Conservation (phyloP, 192 early-diverging fungal genomes). For the Podila verticillata region DNA sequence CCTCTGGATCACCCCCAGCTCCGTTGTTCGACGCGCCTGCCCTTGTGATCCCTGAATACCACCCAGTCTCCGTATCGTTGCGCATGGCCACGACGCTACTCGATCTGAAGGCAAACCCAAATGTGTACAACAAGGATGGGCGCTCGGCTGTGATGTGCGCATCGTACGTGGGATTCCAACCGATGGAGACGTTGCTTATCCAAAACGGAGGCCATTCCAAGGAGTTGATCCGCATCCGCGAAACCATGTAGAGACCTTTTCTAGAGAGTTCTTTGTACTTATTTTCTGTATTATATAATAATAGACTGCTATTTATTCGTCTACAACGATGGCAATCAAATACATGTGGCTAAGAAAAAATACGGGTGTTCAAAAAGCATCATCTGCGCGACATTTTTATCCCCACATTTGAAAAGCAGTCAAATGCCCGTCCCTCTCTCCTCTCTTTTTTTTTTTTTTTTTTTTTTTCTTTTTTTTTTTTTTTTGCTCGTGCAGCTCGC, state of each 20-base stretch:
- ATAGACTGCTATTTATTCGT: no score
- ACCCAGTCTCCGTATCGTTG: slow-evolving; percentile 26
- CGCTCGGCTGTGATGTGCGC: slow-evolving; percentile 40
- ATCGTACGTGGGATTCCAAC: slow-evolving; percentile 38
- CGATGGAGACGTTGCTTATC: slow-evolving; percentile 33
- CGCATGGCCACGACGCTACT: slow-evolving; percentile 32
- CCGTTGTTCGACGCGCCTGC: neutral
- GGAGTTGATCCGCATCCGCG: slow-evolving; percentile 39
- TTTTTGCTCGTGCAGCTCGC: no score
- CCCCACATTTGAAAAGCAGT: no score
- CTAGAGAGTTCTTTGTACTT: neutral
- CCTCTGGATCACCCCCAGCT: neutral
- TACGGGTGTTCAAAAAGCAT: no score
- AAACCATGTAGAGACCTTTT: slow-evolving; percentile 23
- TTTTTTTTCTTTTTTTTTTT: no score
- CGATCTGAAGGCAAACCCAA: slow-evolving; percentile 23
- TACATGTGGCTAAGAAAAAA: no score
- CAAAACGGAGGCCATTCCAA: slow-evolving; percentile 35
- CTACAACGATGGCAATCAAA: no score
- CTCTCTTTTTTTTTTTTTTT: no score
- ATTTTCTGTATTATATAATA: neutral
- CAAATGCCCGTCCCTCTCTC: no score
- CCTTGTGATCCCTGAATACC: slow-evolving; percentile 25
- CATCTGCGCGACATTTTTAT: no score
- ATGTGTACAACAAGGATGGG: slow-evolving; percentile 45